phyloP scores from a whole-genome alignment of 2,329 filamentous ascomycete genomes.

The Whalleya microplaca region DNA sequence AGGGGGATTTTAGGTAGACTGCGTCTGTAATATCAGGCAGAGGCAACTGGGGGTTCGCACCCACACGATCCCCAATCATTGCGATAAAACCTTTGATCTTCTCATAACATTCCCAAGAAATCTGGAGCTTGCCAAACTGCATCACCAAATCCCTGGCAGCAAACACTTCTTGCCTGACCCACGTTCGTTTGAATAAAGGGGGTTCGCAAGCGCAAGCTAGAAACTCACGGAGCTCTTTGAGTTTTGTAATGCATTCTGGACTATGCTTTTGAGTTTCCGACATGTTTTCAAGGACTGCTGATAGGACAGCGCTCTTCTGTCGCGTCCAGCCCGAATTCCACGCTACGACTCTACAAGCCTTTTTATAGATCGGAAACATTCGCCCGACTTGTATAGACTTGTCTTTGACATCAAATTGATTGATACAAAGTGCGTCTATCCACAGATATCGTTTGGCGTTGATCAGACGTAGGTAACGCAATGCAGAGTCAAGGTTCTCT shows the following conservation, averaged over 20 bases:
- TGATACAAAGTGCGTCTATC: constrained; percentile 19
- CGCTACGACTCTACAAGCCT: constrained; percentile 11
- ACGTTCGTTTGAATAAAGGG: constrained; percentile 17
- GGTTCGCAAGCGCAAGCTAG: constrained; percentile 8
- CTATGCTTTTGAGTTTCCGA: constrained; percentile 10
- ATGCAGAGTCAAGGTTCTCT: constrained; percentile 12
- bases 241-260: constrained; percentile 1
- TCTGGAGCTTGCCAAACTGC: constrained; percentile 9
- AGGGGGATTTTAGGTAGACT: constrained; percentile 15
- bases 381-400: constrained; percentile 13
- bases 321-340: constrained; percentile 14
- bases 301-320: constrained; percentile 6
- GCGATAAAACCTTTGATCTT: constrained; percentile 6
- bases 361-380: constrained; percentile 14
- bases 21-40: constrained; percentile 7
- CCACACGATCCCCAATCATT: not conserved
- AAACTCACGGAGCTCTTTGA: constrained; percentile 1
- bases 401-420: constrained; percentile 12
- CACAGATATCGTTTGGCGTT: constrained; percentile 10
- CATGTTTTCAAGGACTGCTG: constrained; percentile 8
- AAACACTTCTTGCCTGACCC: constrained; percentile 15
- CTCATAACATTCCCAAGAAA: constrained; percentile 8
- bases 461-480: constrained; percentile 11
- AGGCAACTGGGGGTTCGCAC: not conserved
- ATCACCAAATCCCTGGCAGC: constrained; percentile 14